These are phyloP conservation scores for Astrephomene gubernaculifera DNA, from an alignment of 139 green algal genomes.

Conservation along the genomic window DNA sequence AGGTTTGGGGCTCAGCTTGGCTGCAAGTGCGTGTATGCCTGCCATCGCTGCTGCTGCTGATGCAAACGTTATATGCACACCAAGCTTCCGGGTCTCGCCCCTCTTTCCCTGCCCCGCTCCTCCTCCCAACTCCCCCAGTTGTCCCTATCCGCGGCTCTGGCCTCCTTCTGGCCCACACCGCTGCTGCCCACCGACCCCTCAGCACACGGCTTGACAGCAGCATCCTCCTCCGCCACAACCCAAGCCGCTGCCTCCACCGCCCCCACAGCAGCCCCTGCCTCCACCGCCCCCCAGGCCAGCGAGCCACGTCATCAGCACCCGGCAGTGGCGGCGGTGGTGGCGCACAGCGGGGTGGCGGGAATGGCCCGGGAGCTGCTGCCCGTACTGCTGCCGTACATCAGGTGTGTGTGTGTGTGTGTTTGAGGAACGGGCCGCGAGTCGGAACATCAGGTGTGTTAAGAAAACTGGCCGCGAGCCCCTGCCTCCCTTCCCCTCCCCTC, in stretches of 20 bases:
- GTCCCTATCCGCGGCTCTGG: slow-evolving; percentile 59
- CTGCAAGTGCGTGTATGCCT: no score
- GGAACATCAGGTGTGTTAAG: no score
- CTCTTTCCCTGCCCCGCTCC: no score
- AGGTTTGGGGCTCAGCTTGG: no score
- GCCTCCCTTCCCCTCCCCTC: no score
- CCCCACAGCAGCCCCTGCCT: background rate
- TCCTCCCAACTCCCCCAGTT: background rate
- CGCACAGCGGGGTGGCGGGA: slow-evolving; percentile 61
- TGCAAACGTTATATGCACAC: no score
- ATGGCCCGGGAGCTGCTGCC: slow-evolving; percentile 46
- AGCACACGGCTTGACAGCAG: background rate
- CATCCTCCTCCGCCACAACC: background rate
- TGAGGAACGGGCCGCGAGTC: no score
- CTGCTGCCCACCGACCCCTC: slow-evolving; percentile 43
- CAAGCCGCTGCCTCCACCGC: background rate
- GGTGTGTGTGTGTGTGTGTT: no score
- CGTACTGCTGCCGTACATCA: slow-evolving; percentile 46
- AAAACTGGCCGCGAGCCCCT: no score
- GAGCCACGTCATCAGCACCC: slow-evolving; percentile 6
- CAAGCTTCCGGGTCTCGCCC: no score
- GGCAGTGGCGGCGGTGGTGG: slow-evolving; percentile 47
- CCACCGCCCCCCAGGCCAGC: background rate
- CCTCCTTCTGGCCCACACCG: slow-evolving; percentile 58
- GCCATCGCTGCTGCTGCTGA: no score